Base-by-base conservation (phyloP, 192 early-diverging fungal genomes). In the Fimicolochytrium jonesii region DNA sequence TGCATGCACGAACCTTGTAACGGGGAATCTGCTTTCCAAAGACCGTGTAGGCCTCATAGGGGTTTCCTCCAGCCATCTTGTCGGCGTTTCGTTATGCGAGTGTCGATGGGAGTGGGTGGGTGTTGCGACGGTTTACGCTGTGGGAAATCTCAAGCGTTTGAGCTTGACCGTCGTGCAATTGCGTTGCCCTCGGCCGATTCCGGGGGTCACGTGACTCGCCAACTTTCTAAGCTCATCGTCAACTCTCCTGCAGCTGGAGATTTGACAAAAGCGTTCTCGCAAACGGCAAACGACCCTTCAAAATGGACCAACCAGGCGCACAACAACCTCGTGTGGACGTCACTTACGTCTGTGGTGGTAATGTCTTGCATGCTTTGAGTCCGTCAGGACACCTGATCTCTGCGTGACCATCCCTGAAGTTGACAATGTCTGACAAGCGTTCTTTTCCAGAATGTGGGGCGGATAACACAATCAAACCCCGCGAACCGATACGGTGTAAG, bases 401-500 rank as follows among this genome's bases (percentile, higher is more conserved):
- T 43, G 20, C 0, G 41, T 46, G 36, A 1, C 36, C 31, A 15
- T 0, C 37, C n/a, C n/a, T 9, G 20, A 23, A 41, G 10, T 20
- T 17, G 75, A 64, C 67, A 69, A 25, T 64, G 68, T 70, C 66
- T 43, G n/a, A n/a, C n/a, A n/a, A n/a, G n/a, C n/a, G n/a, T 58
- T 39, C 26, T 6, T 23, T 11, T 35, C 13, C 58, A 82, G 88
- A 89, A 44, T 98, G 95, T 72, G 91, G 90, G 35, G 77, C 74
- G 23, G 85, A 91, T 73, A 98, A 94, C 78, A 85, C 88, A 54
- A 87, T 98, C 61, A 94, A 93, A 67, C 93, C 92, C 33, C 79
- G 85, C 61, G 95, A 98, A 72, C 91, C 94, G 51, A 93, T 98
- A 55, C 91, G 94, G 58, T 98, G 94, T 82, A 87, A 89, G 50